phyloP scores from a whole-genome alignment of 305 asterid genomes.

The Solanum hybrid region DNA sequence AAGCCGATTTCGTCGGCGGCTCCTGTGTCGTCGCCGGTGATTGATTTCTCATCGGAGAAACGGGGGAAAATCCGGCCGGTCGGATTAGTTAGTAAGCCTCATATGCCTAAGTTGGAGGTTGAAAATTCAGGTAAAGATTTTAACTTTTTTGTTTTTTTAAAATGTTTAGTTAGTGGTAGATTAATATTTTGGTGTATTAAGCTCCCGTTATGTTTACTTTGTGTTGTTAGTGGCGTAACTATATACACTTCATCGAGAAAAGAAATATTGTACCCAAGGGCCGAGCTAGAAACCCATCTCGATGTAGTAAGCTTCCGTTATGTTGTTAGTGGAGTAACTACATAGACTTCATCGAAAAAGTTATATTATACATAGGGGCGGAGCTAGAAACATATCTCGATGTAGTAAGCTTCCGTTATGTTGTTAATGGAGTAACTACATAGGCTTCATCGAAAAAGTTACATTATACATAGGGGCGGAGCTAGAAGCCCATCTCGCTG shows the following conservation, averaged over 20 bases:
- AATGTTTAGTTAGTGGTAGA: neutral
- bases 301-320: neutral
- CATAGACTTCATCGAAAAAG: neutral
- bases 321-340: neutral
- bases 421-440: neutral
- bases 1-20: conserved; percentile 64
- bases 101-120: conserved; percentile 29
- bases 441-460: neutral
- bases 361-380: neutral
- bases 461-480: neutral
- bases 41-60: conserved; percentile 62
- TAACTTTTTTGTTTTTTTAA: neutral
- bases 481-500: neutral
- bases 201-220: neutral
- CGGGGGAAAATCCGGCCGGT: conserved; percentile 54
- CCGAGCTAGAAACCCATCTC: neutral
- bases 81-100: conserved; percentile 29
- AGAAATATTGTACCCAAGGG: neutral
- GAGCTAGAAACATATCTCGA: neutral
- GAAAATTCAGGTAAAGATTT: conserved; percentile 39
- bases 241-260: neutral
- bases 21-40: conserved; percentile 57
- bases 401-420: neutral
- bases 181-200: neutral
- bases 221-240: neutral